Conservation (phyloP, 805 yeast species). For the Ogataea polymorpha region DNA sequence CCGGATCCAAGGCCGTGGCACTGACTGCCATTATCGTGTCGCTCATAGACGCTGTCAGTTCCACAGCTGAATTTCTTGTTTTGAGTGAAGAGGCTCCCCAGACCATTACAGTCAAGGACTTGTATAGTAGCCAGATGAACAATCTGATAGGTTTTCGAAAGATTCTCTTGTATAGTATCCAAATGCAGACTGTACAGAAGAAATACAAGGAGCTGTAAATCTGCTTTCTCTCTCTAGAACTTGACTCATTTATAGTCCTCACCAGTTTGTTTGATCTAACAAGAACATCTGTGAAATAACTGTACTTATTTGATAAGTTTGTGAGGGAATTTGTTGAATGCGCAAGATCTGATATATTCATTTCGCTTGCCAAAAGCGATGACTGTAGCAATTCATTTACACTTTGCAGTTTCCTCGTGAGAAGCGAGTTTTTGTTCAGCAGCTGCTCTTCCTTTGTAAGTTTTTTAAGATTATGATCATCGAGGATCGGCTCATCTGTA, state of each 20-base stretch:
- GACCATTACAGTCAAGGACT: slow-evolving; percentile 28
- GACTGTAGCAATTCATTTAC: slow-evolving; percentile 48
- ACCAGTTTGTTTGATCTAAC: slow-evolving; percentile 44
- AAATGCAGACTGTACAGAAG: slow-evolving; percentile 41
- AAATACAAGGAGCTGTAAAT: slow-evolving; percentile 48
- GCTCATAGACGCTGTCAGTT: not conserved
- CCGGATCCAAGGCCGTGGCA: not conserved
- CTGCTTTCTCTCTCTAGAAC: slow-evolving; percentile 44
- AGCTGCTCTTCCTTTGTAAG: slow-evolving; percentile 39
- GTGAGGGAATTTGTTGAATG: slow-evolving; percentile 43
- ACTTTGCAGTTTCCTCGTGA: slow-evolving; percentile 45
- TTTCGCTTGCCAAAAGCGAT: slow-evolving; percentile 49
- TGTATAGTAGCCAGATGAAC: slow-evolving; percentile 45
- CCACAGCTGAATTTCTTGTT: slow-evolving; percentile 4
- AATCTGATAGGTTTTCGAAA: slow-evolving; percentile 42
- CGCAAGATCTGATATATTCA: slow-evolving; percentile 45
- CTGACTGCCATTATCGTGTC: slow-evolving; percentile 1
- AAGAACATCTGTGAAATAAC: slow-evolving; percentile 40
- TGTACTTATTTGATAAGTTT: slow-evolving; percentile 40
- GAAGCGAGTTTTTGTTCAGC: slow-evolving; percentile 42
- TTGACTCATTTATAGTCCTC: slow-evolving; percentile 49
- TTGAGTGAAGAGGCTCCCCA: slow-evolving; percentile 15
- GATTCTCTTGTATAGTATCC: slow-evolving; percentile 51
- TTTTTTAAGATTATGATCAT: slow-evolving; percentile 27
- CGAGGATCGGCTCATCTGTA: slow-evolving; percentile 20